These are phyloP conservation scores for Keqinozyma sinolaborantium DNA, from an alignment of 1,139 yeast genomes.

Conservation along the genomic window DNA sequence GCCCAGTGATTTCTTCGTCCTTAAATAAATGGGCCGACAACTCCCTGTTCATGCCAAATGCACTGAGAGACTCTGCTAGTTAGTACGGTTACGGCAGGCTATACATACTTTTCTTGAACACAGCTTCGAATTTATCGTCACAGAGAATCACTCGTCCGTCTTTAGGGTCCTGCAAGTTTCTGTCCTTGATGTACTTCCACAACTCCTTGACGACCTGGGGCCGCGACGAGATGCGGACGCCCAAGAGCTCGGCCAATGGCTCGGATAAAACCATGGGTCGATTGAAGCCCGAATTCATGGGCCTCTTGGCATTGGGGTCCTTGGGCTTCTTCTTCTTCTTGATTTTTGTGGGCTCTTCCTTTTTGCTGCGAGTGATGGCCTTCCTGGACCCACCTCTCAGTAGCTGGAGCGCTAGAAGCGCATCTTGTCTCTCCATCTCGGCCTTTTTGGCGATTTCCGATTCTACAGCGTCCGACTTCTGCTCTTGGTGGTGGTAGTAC, in stretches of 20 bases:
- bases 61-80: conserved; percentile 43
- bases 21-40: conserved; percentile 49
- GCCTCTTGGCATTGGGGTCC: conserved; percentile 3
- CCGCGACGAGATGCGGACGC: conserved; percentile 44
- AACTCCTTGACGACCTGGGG: conserved; percentile 69
- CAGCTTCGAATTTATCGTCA: conserved; percentile 55
- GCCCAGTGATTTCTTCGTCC: conserved; percentile 32
- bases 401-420: conserved; percentile 43
- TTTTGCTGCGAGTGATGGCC: conserved; percentile 7
- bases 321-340: conserved; percentile 4
- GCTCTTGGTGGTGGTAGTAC: conserved; percentile 47
- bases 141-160: conserved; percentile 68
- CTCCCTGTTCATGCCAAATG: conserved; percentile 68
- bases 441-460: conserved; percentile 22
- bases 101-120: conserved; percentile 51
- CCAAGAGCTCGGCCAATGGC: conserved; percentile 42
- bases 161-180: conserved; percentile 64
- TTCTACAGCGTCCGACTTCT: conserved; percentile 25
- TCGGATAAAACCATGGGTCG: conserved; percentile 45
- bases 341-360: conserved; percentile 5
- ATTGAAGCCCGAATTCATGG: conserved; percentile 29
- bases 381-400: conserved; percentile 27
- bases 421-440: conserved; percentile 39
- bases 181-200: conserved; percentile 70
- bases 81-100: conserved; percentile 1